phyloP scores from a whole-genome alignment of 257 asterid genomes.

The Catharanthus roseus region DNA sequence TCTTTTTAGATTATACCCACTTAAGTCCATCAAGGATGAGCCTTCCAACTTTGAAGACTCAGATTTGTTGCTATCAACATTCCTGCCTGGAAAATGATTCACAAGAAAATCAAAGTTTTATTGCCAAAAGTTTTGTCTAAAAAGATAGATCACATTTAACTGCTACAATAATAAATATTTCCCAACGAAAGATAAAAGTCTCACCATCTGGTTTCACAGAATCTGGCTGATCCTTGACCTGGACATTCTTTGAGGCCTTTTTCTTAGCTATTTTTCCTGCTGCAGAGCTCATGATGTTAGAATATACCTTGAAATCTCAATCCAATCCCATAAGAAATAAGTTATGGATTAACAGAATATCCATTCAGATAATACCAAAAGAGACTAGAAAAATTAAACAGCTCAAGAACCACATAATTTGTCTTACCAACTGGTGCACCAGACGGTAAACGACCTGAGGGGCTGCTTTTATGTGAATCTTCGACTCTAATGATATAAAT shows the following conservation, averaged over 20 bases:
- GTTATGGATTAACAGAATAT: constrained; percentile 3
- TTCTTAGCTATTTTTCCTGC: constrained; percentile 55
- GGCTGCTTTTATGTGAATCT: constrained; percentile 60
- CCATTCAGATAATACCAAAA: constrained; percentile 11
- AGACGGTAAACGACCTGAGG: constrained; percentile 57
- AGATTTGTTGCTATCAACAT: constrained; percentile 54
- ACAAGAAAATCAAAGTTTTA: constrained; percentile 13
- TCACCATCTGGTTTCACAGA: constrained; percentile 56
- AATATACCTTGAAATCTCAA: constrained; percentile 15
- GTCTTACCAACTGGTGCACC: constrained; percentile 48
- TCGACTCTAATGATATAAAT: constrained; percentile 49
- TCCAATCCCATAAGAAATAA: neutral
- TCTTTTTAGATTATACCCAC: constrained; percentile 75
- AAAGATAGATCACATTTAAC: neutral
- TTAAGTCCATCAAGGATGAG: constrained; percentile 54
- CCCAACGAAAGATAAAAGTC: neutral
- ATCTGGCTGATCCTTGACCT: constrained; percentile 56
- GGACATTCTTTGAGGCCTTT: constrained; percentile 47
- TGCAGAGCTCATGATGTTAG: constrained; percentile 27
- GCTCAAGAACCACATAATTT: constrained; percentile 10
- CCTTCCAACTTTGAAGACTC: constrained; percentile 47
- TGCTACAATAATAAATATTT: neutral
- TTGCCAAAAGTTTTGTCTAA: neutral
- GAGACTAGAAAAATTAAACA: neutral
- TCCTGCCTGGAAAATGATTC: constrained; percentile 50